These are phyloP conservation scores for Poa annua DNA, from an alignment of 176 grass and related monocot species.

Conservation along the genomic window DNA sequence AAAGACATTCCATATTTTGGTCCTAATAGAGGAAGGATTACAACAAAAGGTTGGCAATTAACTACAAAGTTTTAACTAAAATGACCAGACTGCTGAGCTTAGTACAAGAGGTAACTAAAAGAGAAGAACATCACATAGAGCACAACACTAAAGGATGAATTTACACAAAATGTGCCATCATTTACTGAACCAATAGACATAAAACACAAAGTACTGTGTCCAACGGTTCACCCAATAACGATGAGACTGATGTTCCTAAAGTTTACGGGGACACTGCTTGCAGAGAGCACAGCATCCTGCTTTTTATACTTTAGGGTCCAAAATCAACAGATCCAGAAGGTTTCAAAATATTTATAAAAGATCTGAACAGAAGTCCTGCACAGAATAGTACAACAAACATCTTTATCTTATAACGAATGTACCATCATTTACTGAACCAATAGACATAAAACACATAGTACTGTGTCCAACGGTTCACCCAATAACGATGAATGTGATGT, in stretches of 20 bases:
- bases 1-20: background rate
- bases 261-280: slow-evolving; percentile 46
- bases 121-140: background rate
- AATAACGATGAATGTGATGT: slow-evolving; percentile 58
- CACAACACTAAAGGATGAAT: background rate
- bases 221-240: slow-evolving; percentile 66
- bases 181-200: slow-evolving; percentile 82
- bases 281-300: slow-evolving; percentile 41
- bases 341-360: background rate
- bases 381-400: background rate
- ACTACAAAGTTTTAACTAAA: background rate
- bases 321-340: background rate
- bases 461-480: slow-evolving; percentile 51
- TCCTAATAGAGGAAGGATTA: too few relatives aligned
- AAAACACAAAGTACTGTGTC: slow-evolving; percentile 37
- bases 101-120: background rate
- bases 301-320: slow-evolving; percentile 49
- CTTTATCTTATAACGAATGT: slow-evolving; percentile 27
- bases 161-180: slow-evolving; percentile 36
- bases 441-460: slow-evolving; percentile 41
- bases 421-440: slow-evolving; percentile 67
- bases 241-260: slow-evolving; percentile 54
- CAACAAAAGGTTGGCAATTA: background rate
- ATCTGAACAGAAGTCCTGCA: background rate
- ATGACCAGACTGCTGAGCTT: background rate